These are phyloP conservation scores for Cercospora sojina DNA, from an alignment of 2,329 filamentous ascomycete species.

Conservation along the genomic window DNA sequence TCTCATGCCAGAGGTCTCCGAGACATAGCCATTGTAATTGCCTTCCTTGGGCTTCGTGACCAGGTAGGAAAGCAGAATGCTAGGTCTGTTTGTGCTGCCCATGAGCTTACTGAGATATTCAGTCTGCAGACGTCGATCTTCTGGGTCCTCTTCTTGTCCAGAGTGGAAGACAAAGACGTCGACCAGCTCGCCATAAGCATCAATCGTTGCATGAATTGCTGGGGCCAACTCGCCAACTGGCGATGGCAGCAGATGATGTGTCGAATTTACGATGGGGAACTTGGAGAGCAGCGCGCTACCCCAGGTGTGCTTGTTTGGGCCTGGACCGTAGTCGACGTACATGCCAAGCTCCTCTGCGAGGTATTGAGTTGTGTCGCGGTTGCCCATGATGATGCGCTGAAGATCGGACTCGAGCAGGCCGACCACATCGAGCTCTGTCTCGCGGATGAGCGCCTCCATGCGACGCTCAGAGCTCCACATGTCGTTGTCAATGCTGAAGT, in stretches of 20 bases:
- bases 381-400: conserved; percentile 99
- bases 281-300: conserved; percentile 89
- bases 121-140: conserved; percentile 83
- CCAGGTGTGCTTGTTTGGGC: conserved; percentile 99
- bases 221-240: conserved; percentile 93
- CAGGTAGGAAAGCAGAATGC: conserved; percentile 85
- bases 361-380: conserved; percentile 92
- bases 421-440: conserved; percentile 94
- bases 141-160: conserved; percentile 92
- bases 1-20: conserved; percentile 81
- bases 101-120: conserved; percentile 86
- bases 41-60: conserved; percentile 87
- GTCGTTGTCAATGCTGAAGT: conserved; percentile 96
- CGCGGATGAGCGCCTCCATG: conserved; percentile 68
- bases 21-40: conserved; percentile 96
- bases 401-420: conserved; percentile 91
- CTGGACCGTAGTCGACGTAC: conserved; percentile 97
- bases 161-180: conserved; percentile 99
- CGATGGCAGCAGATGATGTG: conserved; percentile 89
- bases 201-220: conserved; percentile 92
- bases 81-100: conserved; percentile 75
- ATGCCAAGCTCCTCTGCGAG: conserved; percentile 95
- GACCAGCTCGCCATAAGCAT: conserved; percentile 84
- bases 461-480: conserved; percentile 98
- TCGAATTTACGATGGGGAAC: conserved; percentile 96